Evolutionary conservation across 176 grass and related monocot genomes (phyloP), one percentile per base, ranked within the genome.

Genomic region (Avena insularis): DNA sequence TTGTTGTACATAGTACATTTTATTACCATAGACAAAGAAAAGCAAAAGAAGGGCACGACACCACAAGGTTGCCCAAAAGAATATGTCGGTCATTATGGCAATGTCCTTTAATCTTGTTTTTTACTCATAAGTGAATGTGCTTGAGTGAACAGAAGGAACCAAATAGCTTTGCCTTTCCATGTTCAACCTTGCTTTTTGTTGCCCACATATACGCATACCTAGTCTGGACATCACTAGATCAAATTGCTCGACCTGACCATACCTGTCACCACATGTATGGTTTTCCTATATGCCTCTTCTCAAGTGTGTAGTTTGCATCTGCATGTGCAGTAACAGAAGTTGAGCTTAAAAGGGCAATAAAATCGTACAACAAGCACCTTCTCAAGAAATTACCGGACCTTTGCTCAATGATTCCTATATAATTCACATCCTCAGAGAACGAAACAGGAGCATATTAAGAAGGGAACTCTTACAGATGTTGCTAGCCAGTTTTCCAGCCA

Each of bases 291-390:
- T n/a, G n/a, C 45, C 45, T 47, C 45, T 47, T 47, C 45, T 9
- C 45, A 47, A 8, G 1, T 47, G 9, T 47, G 45, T 0, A 47
- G 45, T 47, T 47, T 47, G 0, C 45, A 47, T 47, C 8, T 47
- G 45, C 9, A 9, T 47, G 8, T 47, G 45, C 45, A 47, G 45
- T 47, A 60, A 78, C 65, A 17, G 88, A 90, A 17, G 48, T 67
- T 77, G 87, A 93, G 65, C 70, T 90, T n/a, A n/a, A n/a, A n/a
- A n/a, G 81, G 47, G 88, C 85, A 2, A 90, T 85, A 85, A 90
- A 87, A 78, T 69, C 60, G 8, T 82, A 60, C 38, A 40, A 40
- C 38, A 40, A 40, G 38, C 38, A 40, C 38, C 38, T n/a, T n/a
- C n/a, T n/a, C n/a, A n/a, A n/a, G n/a, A n/a, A n/a, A n/a, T n/a